Conservation (phyloP, 495 filamentous ascomycete species). For the Penicillium canariense region DNA sequence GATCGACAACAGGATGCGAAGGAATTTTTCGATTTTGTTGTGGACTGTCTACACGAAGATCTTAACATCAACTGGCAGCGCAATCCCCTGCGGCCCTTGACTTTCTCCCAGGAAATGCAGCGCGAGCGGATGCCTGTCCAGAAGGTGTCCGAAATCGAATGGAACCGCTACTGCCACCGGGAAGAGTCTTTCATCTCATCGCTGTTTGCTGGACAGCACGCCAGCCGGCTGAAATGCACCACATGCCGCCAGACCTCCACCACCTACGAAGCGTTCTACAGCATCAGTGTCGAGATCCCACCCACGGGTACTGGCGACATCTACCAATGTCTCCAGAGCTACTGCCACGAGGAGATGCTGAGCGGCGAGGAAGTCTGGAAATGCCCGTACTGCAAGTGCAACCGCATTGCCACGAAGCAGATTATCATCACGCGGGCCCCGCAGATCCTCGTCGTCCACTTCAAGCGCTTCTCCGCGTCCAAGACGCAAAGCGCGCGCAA, state of each 20-base stretch:
- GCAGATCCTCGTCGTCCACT: constrained; percentile 68
- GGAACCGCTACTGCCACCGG: constrained; percentile 66
- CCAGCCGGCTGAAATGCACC: constrained; percentile 60
- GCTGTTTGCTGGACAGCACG: constrained; percentile 71
- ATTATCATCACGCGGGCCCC: constrained; percentile 73
- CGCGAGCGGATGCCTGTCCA: constrained; percentile 61
- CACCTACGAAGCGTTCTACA: constrained; percentile 70
- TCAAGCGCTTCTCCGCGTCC: constrained; percentile 67
- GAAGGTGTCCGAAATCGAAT: constrained; percentile 62
- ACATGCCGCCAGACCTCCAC: constrained; percentile 66
- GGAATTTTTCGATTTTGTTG: constrained; percentile 71
- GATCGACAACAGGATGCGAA: constrained; percentile 74
- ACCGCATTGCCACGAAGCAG: constrained; percentile 67
- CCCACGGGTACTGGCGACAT: constrained; percentile 50
- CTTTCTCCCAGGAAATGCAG: constrained; percentile 57
- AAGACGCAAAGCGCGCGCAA: constrained; percentile 59
- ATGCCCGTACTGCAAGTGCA: constrained; percentile 66
- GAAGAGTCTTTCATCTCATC: constrained; percentile 64
- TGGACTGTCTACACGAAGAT: constrained; percentile 73
- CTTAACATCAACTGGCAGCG: constrained; percentile 65
- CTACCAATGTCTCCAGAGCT: constrained; percentile 63
- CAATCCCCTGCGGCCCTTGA: constrained; percentile 57
- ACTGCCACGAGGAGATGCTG: constrained; percentile 66
- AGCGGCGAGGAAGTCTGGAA: constrained; percentile 68
- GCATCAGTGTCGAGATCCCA: constrained; percentile 66